Evolutionary conservation across 768 basidiomycete genomes (phyloP).

Genomic region (Fistulinella prunicolor): DNA sequence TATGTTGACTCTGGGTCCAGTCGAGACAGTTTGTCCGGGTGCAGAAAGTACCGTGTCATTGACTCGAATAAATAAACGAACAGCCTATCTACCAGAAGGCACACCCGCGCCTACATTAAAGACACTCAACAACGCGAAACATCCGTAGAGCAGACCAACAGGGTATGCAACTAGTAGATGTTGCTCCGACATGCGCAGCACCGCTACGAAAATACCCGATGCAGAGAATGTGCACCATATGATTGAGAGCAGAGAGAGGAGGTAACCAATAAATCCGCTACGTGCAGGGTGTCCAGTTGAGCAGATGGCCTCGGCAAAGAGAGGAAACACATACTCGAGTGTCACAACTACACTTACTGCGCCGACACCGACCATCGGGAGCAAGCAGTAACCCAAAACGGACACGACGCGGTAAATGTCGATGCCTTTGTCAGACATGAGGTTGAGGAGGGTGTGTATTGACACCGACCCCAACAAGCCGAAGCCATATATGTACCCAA

Average conservation of each 20-base stretch:
- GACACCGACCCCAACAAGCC: slow-evolving; percentile 91
- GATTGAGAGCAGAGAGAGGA: slow-evolving; percentile 78
- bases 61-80: slow-evolving; percentile 9
- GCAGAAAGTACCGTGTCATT: neutral
- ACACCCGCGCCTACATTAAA: slow-evolving; percentile 59
- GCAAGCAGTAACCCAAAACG: slow-evolving; percentile 92
- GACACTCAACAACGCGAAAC: slow-evolving; percentile 89
- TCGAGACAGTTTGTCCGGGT: neutral
- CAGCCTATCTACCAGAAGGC: slow-evolving; percentile 30
- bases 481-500: slow-evolving; percentile 98
- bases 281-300: neutral
- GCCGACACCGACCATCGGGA: slow-evolving; percentile 95
- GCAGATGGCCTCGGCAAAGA: slow-evolving; percentile 1
- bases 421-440: slow-evolving; percentile 94
- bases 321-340: slow-evolving; percentile 67
- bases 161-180: slow-evolving; percentile 95
- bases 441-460: slow-evolving; percentile 91
- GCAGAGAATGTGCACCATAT: slow-evolving; percentile 98
- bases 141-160: slow-evolving; percentile 89
- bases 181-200: slow-evolving; percentile 94
- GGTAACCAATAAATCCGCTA: slow-evolving; percentile 82
- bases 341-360: slow-evolving; percentile 83
- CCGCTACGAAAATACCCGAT: slow-evolving; percentile 92
- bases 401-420: slow-evolving; percentile 94
- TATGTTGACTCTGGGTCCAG: too few species aligned